Evolutionary conservation across 2,329 filamentous ascomycete genomes (phyloP), one percentile per base, ranked within the genome.

Genomic region (Nannizzia gypsea): DNA sequence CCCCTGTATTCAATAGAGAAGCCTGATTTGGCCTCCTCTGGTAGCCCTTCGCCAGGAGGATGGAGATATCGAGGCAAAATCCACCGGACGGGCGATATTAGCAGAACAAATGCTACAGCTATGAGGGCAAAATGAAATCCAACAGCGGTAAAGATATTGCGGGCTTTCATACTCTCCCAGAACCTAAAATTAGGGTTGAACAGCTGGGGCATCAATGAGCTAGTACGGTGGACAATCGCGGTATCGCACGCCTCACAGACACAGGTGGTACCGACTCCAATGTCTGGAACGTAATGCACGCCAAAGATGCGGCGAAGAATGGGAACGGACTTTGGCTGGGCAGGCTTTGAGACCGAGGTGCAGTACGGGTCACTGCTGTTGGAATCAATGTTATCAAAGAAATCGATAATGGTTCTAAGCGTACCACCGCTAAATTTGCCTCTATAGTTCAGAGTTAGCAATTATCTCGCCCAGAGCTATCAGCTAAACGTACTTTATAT

Each of bases 391-490:
- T 48, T 48, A 40, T 48, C 22, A 63, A 83, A 76, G 6, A 81
- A 68, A 34, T 75, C 80, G 13, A 96, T 71, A 3, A 84, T 75
- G 0, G 89, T 90, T 36, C 82, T 78, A 3, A 91, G 73, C 1
- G 88, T 84, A 38, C 83, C 83, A 28, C 83, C 83, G 58, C 80
- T 83, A 2, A 77, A 71, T 4, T 74, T 65, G 17, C 15, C 22
- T 40, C 54, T 42, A 46, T n/a, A 46, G 63, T 65, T 65, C 58
- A 62, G 54, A 38, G 38, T 6, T 26, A 9, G 26, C 26, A 22
- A 17, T 17, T 3, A 31, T 13, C n/a, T 15, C 11, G 20, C n/a
- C 31, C 4, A 48, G 20, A 58, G 28, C 22, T 24, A 48, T 6
- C 59, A 62, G 36, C 11, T 17, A 26, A n/a, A n/a, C 67, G 59